Base-by-base conservation (phyloP, 2,329 filamentous ascomycete species). In the Clonostachys solani region DNA sequence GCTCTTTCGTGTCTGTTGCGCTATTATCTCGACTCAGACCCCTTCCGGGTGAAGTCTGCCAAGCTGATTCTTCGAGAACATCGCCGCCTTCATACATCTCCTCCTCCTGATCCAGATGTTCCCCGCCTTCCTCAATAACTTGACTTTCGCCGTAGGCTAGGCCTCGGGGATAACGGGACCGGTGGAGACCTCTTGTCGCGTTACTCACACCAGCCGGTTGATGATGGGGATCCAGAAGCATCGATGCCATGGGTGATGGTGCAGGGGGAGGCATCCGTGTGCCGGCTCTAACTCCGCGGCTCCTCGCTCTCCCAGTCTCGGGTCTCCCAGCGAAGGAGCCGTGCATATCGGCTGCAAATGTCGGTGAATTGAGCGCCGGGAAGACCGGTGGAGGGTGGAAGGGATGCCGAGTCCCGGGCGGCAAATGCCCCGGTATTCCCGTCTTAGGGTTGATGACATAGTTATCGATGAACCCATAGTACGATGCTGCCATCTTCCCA, bases 401-500 rank as follows among this genome's bases (percentile, higher is more conserved):
- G 40, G 78, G 76, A 18, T 59, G 55, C 8, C 63, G 77, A 45
- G 67, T 65, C 3, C 75, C 75, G 4, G 77, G 78, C 13, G 79
- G 78, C 35, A 84, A 67, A 46, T 81, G 75, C 17, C 81, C 80
- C 7, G 80, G 79, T 17, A 84, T 77, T 2, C 83, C 84, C 7
- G 80, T 82, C 62, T 83, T 85, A 5, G 84, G 83, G 56, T 89
- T 89, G 43, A 84, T 81, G 13, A 86, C 82, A 58, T 99, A 99
- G 56, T 95, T 92, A 60, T 96, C 91, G 49, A 96, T 74, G 64
- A 99, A 99, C 3, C 92, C 91, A 59, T 94, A 92, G 62, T 96
- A 94, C 0, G 92, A 97, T 15, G 91, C 89, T n/a, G 94, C 86
- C 89, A 99, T 96, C 71, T 99, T 99, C 52, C 92, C 89, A 59